A percentile compares a stretch with the other conserved stretches of the same genome.
Evolutionary conservation across 805 yeast species (phyloP).

Genomic region (Wickerhamomyces ciferrii): DNA sequence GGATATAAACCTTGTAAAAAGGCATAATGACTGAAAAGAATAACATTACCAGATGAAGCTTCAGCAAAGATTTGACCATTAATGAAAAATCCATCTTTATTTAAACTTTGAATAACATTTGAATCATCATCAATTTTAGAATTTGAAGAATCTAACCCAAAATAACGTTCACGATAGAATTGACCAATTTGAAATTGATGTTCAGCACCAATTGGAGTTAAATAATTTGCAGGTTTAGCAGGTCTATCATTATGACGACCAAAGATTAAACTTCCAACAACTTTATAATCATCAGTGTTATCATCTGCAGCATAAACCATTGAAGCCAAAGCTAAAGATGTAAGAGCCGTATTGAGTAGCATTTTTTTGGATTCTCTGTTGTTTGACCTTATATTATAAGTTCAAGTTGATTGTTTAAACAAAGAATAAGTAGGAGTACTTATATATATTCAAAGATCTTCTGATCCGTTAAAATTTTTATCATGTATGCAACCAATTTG

Average conservation of each 20-base stretch:
- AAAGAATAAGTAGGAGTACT: too few relatives aligned
- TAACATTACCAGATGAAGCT: slow-evolving; percentile 28
- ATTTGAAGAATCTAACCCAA: slow-evolving; percentile 25
- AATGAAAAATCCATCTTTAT: slow-evolving; percentile 29
- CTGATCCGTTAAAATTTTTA: too few relatives aligned
- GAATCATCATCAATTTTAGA: slow-evolving; percentile 21
- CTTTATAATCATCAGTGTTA: slow-evolving; percentile 19
- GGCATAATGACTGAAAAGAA: slow-evolving; percentile 35
- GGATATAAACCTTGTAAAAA: slow-evolving; percentile 46
- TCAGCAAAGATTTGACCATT: slow-evolving; percentile 32
- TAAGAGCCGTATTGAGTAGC: too few relatives aligned
- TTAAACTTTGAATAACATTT: slow-evolving; percentile 25
- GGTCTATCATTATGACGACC: slow-evolving; percentile 47
- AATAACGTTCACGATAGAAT: slow-evolving; percentile 37
- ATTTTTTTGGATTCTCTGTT: too few relatives aligned
- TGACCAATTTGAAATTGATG: slow-evolving; percentile 33
- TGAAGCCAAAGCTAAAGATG: background rate
- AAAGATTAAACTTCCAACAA: slow-evolving; percentile 39
- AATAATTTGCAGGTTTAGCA: slow-evolving; percentile 36
- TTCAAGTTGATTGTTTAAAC: too few relatives aligned
- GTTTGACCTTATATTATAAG: too few relatives aligned
- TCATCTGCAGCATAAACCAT: slow-evolving; percentile 9
- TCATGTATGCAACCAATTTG: too few relatives aligned
- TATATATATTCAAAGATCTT: too few relatives aligned
- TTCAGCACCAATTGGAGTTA: slow-evolving; percentile 39